A percentile compares a stretch with the other conserved stretches of the same genome.
Evolutionary conservation across 495 filamentous ascomycete species (phyloP).

Genomic region (Tetracladium setigerum): DNA sequence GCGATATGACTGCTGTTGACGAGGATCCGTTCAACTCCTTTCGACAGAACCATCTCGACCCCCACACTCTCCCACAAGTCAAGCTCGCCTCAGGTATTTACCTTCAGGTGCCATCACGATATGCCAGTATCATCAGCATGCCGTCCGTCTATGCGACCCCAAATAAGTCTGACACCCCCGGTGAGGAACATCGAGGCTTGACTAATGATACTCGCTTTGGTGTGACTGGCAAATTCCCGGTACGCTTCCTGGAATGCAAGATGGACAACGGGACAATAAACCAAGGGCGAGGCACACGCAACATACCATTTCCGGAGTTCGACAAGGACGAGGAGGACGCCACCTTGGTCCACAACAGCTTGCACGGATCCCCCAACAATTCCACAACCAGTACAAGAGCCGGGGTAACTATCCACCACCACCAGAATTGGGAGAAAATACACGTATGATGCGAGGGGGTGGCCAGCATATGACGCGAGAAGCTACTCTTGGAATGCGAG

Average conservation of each 20-base stretch:
- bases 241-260: background rate
- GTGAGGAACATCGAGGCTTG: background rate
- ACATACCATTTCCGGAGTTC: too few species aligned
- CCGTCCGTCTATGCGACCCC: constrained; percentile 2
- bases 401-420: too few species aligned
- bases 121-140: background rate
- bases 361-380: too few species aligned
- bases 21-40: constrained; percentile 8
- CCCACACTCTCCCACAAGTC: background rate
- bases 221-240: background rate
- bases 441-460: too few species aligned
- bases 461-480: too few species aligned
- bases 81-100: constrained; percentile 1
- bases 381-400: too few species aligned
- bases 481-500: too few species aligned
- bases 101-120: constrained; percentile 6
- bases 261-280: background rate
- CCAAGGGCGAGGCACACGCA: background rate
- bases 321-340: too few species aligned
- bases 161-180: constrained; percentile 10
- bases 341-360: too few species aligned
- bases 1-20: background rate
- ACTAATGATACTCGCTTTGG: constrained; percentile 5
- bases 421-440: too few species aligned
- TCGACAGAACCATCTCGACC: background rate